Evolutionary conservation across 352 stramenopile species (phyloP).

Genomic region (Blastocystis sp.): DNA sequence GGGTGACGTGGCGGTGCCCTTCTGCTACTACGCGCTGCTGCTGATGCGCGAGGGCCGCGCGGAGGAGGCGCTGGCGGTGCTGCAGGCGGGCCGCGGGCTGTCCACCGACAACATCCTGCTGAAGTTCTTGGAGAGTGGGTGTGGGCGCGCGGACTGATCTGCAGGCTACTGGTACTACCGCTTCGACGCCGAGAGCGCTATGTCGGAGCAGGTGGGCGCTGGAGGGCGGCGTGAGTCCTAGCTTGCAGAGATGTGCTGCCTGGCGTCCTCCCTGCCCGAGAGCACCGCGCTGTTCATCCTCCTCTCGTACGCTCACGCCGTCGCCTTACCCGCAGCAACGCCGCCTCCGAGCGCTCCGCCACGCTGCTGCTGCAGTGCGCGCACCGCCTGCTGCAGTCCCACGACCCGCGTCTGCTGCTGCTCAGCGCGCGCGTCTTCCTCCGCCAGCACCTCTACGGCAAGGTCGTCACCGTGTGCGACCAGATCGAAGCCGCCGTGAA

Average conservation of each 20-base stretch:
- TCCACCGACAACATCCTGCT: neutral
- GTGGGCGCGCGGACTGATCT: neutral
- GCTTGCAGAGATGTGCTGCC: slow-evolving; percentile 25
- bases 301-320: neutral
- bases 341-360: neutral
- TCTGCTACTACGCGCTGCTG: neutral
- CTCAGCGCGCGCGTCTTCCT: neutral
- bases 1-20: neutral
- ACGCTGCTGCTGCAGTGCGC: slow-evolving; percentile 8
- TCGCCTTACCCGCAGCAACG: neutral
- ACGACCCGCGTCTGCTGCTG: neutral
- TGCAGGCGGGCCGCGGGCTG: neutral
- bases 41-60: neutral
- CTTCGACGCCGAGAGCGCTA: neutral
- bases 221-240: neutral
- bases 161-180: neutral
- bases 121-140: slow-evolving; percentile 6
- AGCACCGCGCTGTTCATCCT: slow-evolving; percentile 5
- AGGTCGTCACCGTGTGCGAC: neutral
- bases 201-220: neutral
- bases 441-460: neutral
- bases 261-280: neutral
- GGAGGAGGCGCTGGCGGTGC: slow-evolving; percentile 10
- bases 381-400: neutral
- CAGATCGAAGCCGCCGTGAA: neutral